phyloP scores from a whole-genome alignment of 306 rosid species.

The Chamaecrista fasciculata region DNA sequence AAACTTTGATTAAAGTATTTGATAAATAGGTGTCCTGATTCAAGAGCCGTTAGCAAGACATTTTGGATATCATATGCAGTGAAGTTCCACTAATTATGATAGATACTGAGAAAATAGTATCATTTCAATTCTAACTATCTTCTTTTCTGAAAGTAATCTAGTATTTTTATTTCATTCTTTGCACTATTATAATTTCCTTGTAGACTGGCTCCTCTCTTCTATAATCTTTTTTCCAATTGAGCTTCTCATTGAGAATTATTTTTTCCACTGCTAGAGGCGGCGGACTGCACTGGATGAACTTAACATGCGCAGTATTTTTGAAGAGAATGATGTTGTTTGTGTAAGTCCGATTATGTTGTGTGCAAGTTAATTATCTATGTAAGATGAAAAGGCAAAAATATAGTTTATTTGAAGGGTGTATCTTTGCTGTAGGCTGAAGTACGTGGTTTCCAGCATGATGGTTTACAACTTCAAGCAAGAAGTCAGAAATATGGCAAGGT shows the following conservation, averaged over 20 bases:
- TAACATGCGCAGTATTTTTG: constrained; percentile 85
- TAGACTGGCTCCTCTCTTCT: neutral
- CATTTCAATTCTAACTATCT: neutral
- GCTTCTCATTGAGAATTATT: neutral
- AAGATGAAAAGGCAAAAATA: neutral
- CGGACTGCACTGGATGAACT: constrained; percentile 87
- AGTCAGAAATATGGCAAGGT: constrained; percentile 97
- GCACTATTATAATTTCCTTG: neutral
- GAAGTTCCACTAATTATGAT: constrained; percentile 14
- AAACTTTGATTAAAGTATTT: constrained; percentile 4
- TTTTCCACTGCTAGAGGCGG: constrained; percentile 61
- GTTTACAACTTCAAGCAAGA: constrained; percentile 95
- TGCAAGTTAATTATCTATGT: neutral
- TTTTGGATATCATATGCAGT: constrained; percentile 6
- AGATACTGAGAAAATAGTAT: neutral
- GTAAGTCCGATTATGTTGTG: constrained; percentile 34
- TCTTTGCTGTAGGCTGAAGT: constrained; percentile 65
- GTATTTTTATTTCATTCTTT: neutral
- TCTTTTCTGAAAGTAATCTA: neutral
- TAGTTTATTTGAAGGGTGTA: neutral
- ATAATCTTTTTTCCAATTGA: neutral
- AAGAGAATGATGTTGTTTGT: constrained; percentile 84
- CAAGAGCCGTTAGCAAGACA: constrained; percentile 9
- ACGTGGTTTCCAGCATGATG: constrained; percentile 83
- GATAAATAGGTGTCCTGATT: neutral